Evolutionary conservation across 2,329 filamentous ascomycete species (phyloP).

Genomic region (Xylaria sp.): DNA sequence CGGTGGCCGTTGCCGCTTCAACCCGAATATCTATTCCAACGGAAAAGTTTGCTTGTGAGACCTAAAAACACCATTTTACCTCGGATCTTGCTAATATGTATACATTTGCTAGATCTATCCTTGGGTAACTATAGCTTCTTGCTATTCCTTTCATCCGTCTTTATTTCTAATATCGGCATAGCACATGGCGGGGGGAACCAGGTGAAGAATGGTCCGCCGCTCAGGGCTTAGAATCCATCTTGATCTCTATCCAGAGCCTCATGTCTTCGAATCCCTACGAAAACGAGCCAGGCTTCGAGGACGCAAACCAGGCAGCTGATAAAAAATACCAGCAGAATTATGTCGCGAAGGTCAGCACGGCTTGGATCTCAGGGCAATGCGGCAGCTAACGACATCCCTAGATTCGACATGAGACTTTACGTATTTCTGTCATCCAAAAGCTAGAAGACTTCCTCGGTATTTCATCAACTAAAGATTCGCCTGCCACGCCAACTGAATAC

Average conservation of each 20-base stretch:
- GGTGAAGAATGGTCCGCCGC: slow-evolving; percentile 98
- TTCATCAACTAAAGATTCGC: slow-evolving; percentile 60
- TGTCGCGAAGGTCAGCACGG: slow-evolving; percentile 75
- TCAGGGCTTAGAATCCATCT: slow-evolving; percentile 91
- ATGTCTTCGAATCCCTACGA: slow-evolving; percentile 96
- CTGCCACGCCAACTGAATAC: slow-evolving; percentile 50
- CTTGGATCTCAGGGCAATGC: neutral
- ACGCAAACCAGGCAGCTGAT: slow-evolving; percentile 73
- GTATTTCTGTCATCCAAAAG: slow-evolving; percentile 86
- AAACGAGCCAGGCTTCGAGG: slow-evolving; percentile 94
- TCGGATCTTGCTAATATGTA: slow-evolving; percentile 24
- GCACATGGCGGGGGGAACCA: slow-evolving; percentile 90
- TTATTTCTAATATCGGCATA: slow-evolving; percentile 52
- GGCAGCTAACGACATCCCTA: slow-evolving; percentile 54
- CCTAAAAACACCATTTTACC: slow-evolving; percentile 39
- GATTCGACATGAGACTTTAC: slow-evolving; percentile 91
- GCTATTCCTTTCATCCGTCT: slow-evolving; percentile 17
- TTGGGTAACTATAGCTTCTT: slow-evolving; percentile 69
- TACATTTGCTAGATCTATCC: slow-evolving; percentile 72
- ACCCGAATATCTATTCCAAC: slow-evolving; percentile 92
- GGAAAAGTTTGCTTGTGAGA: slow-evolving; percentile 92
- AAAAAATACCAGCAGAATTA: slow-evolving; percentile 81
- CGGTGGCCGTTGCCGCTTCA: slow-evolving; percentile 87
- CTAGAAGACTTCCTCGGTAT: slow-evolving; percentile 83
- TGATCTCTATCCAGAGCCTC: slow-evolving; percentile 95